Percentiles rank a stretch among this genome's conserved stretches.
phyloP scores from a whole-genome alignment of 805 yeast genomes.

The Grigorovia transvaalensis region DNA sequence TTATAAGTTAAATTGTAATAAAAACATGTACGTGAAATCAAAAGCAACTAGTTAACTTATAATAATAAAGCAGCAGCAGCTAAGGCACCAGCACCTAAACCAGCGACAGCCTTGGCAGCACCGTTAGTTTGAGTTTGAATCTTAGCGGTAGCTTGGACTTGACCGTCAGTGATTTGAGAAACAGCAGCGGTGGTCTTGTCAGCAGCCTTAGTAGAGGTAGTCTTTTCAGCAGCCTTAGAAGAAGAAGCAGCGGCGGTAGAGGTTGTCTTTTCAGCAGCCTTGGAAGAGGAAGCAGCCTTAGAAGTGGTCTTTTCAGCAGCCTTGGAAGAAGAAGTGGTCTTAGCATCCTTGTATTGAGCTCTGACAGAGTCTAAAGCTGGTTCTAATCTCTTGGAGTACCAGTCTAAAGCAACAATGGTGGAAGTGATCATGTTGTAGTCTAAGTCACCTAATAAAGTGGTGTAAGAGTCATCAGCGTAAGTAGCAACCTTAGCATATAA shows the following conservation, averaged over 20 bases:
- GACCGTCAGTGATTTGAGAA: constrained; percentile 8
- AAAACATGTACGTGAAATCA: no score
- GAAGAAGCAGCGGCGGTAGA: constrained; percentile 1
- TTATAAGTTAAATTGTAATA: not conserved
- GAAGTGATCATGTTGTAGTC: constrained; percentile 21
- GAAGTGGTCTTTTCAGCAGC: constrained; percentile 3
- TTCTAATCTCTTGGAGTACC: constrained; percentile 27
- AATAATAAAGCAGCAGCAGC: constrained; percentile 11
- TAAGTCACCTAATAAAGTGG: constrained; percentile 23
- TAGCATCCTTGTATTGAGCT: not conserved
- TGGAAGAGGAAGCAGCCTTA: constrained; percentile 3
- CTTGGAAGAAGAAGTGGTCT: constrained; percentile 3
- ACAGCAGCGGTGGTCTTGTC: constrained; percentile 5
- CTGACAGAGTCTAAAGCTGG: constrained; percentile 8
- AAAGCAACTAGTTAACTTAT: not conserved
- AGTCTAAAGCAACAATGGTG: constrained; percentile 24
- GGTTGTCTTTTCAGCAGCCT: constrained; percentile 3
- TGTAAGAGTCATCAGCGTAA: constrained; percentile 28
- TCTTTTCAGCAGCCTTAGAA: not conserved
- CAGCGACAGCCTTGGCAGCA: constrained; percentile 4
- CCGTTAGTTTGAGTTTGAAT: constrained; percentile 2
- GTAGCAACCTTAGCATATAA: constrained; percentile 22
- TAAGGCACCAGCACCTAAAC: constrained; percentile 5
- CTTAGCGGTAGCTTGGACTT: constrained; percentile 5
- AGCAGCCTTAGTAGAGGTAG: constrained; percentile 2